Percentiles rank a stretch among this genome's conserved stretches.
Conservation (phyloP, 2,329 filamentous ascomycete genomes). For the Apiospora malaysiana region DNA sequence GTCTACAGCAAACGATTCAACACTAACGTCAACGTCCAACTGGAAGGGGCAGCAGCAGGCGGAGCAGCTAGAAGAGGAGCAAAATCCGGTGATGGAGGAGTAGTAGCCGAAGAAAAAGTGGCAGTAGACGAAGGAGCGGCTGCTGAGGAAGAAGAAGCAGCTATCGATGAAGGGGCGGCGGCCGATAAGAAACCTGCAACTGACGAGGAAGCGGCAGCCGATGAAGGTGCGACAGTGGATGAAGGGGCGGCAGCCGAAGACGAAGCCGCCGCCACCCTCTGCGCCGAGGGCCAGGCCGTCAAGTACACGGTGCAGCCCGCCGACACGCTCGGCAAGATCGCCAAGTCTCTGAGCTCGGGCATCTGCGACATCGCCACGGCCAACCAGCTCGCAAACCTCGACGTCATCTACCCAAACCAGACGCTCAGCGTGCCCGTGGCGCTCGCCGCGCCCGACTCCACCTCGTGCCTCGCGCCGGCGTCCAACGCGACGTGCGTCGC, state of each 20-base stretch:
- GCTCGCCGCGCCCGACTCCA: background rate
- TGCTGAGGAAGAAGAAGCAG: too few species aligned
- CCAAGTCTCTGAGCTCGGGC: slow-evolving; percentile 5
- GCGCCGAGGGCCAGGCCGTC: slow-evolving; percentile 2
- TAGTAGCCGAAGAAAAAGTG: too few species aligned
- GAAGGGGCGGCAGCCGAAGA: too few species aligned
- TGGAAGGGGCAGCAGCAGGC: background rate
- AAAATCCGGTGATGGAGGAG: too few species aligned
- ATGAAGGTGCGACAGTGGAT: too few species aligned
- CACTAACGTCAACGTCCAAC: background rate
- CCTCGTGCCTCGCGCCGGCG: background rate
- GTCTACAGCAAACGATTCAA: background rate
- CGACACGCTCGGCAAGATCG: slow-evolving; percentile 4
- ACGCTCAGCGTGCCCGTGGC: background rate
- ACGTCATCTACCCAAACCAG: slow-evolving; percentile 19
- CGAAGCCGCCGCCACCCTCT: background rate
- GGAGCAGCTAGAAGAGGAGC: too few species aligned
- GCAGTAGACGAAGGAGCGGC: too few species aligned
- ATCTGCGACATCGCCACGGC: slow-evolving; percentile 9
- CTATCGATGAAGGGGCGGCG: too few species aligned
- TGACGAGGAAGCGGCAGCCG: too few species aligned
- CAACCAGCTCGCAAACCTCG: background rate
- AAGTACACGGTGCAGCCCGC: background rate
- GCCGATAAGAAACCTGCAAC: too few species aligned
- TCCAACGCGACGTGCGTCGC: slow-evolving; percentile 1